Percentiles rank a stretch among this genome's conserved stretches.
phyloP scores from a whole-genome alignment of 2,329 filamentous ascomycete species.

The Hypoxylon sp. region DNA sequence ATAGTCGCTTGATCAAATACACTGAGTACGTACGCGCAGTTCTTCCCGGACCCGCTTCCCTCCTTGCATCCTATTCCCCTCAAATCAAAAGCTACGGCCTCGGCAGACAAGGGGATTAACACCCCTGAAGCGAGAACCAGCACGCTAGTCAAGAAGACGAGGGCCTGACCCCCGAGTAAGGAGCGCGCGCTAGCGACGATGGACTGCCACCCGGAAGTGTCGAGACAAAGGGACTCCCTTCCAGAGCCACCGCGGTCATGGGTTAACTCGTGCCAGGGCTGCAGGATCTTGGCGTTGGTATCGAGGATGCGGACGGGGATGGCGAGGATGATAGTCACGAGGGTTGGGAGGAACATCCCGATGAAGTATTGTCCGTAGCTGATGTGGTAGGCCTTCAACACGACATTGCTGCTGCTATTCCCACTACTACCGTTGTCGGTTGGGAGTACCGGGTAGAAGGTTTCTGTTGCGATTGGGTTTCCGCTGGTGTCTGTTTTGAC shows the following conservation, averaged over 20 bases:
- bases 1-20: conserved; percentile 48
- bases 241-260: conserved; percentile 50
- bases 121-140: conserved; percentile 50
- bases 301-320: conserved; percentile 47
- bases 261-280: conserved; percentile 58
- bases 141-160: conserved; percentile 50
- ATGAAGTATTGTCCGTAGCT: conserved; percentile 46
- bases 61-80: conserved; percentile 46
- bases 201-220: conserved; percentile 47
- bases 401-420: conserved; percentile 4
- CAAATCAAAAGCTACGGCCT: conserved; percentile 52
- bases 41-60: conserved; percentile 43
- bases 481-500: conserved; percentile 41
- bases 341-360: conserved; percentile 46
- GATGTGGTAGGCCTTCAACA: conserved; percentile 26
- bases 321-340: conserved; percentile 44
- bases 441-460: conserved; percentile 34
- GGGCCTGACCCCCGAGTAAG: conserved; percentile 45
- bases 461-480: conserved; percentile 44
- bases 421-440: not conserved
- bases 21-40: conserved; percentile 53
- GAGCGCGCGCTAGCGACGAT: conserved; percentile 46
- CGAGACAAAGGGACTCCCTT: conserved; percentile 52
- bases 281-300: conserved; percentile 49
- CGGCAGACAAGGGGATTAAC: conserved; percentile 52